Conservation (phyloP, 1,284 basidiomycete genomes). For the Irpex lacteus region DNA sequence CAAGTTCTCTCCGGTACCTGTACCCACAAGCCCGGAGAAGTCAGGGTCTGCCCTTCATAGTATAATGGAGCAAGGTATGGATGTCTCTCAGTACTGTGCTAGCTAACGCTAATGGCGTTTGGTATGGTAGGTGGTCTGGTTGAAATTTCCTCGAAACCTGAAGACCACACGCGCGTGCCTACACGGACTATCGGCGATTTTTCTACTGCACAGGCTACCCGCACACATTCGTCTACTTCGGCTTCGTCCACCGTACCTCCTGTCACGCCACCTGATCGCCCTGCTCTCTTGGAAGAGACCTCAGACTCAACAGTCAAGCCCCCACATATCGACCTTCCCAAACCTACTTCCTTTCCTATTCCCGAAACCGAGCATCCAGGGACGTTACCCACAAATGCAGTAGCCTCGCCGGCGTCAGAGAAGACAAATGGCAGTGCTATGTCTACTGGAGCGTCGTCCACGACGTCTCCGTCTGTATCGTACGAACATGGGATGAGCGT, state of each 20-base stretch:
- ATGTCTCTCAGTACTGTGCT: not conserved
- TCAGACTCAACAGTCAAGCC: conserved; percentile 8
- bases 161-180: conserved; percentile 36
- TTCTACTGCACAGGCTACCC: conserved; percentile 34
- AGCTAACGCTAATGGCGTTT: not conserved
- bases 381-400: not conserved
- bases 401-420: not conserved
- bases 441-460: conserved; percentile 5
- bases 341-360: conserved; percentile 1
- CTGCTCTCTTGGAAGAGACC: not conserved
- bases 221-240: conserved; percentile 11
- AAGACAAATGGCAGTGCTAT: conserved; percentile 20
- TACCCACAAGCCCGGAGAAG: not conserved
- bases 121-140: conserved; percentile 50
- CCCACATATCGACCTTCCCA: not conserved
- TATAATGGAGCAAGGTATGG: conserved; percentile 68
- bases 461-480: conserved; percentile 14
- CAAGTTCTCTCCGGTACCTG: conserved; percentile 3
- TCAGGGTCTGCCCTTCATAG: conserved; percentile 50
- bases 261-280: not conserved
- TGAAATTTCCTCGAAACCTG: conserved; percentile 51
- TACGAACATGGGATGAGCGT: conserved; percentile 50
- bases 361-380: not conserved
- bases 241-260: conserved; percentile 13
- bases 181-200: conserved; percentile 47